Percentiles rank a stretch among this genome's conserved stretches.
These are phyloP conservation scores for Lasiodiplodia hormozganensis DNA, from an alignment of 2,329 filamentous ascomycete species.

Conservation along the genomic window DNA sequence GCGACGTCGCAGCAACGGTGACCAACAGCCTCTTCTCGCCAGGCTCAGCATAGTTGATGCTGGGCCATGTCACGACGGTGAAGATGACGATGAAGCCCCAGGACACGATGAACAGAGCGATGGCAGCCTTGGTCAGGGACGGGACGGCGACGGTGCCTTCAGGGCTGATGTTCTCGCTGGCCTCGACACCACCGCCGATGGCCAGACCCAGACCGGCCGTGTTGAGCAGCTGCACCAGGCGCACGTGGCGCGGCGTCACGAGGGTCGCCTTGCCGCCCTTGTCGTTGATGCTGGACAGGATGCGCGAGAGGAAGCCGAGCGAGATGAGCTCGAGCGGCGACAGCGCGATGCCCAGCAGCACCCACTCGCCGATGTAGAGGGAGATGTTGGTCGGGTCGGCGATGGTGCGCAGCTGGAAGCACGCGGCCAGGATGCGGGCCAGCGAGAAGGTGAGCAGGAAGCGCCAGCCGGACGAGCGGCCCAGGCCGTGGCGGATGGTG, in stretches of 20 bases:
- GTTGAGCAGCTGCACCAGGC: conserved; percentile 17
- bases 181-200: conserved; percentile 15
- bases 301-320: conserved; percentile 24
- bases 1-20: background rate
- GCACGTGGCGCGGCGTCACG: conserved; percentile 20
- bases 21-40: conserved; percentile 25
- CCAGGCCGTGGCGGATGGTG: conserved; percentile 25
- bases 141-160: background rate
- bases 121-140: background rate
- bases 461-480: conserved; percentile 22
- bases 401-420: conserved; percentile 23
- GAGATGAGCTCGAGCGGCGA: conserved; percentile 23
- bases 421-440: background rate
- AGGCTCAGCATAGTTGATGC: conserved; percentile 3
- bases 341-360: conserved; percentile 21
- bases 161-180: background rate
- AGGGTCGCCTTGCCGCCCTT: background rate
- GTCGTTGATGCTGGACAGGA: conserved; percentile 11
- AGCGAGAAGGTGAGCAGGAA: conserved; percentile 22
- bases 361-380: conserved; percentile 27
- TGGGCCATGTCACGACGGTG: background rate
- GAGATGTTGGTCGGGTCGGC: background rate
- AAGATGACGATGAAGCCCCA: background rate
- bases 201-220: conserved; percentile 5
- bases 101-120: conserved; percentile 7